Conservation (phyloP, 352 stramenopile genomes). For the Phytophthora rubi region DNA sequence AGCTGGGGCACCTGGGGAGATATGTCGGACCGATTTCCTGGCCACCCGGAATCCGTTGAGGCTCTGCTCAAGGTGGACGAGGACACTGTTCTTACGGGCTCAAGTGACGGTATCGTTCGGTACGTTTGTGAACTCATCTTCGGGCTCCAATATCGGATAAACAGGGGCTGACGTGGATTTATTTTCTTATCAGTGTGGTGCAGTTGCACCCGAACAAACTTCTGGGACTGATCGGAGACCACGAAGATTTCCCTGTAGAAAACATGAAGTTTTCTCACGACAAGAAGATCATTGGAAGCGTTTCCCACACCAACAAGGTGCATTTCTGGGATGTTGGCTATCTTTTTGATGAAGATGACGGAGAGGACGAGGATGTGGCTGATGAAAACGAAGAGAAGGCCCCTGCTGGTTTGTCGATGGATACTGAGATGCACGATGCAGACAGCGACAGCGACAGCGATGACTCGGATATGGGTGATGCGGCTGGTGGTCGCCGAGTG, state of each 20-base stretch:
- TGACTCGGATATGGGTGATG: slow-evolving; percentile 54
- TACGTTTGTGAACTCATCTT: slow-evolving; percentile 30
- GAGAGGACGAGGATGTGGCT: slow-evolving; percentile 71
- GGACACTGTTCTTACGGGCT: slow-evolving; percentile 96
- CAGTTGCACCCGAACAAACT: slow-evolving; percentile 96
- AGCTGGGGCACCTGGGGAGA: slow-evolving; percentile 96
- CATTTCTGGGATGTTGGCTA: slow-evolving; percentile 96
- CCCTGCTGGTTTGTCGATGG: slow-evolving; percentile 35
- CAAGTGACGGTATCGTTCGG: slow-evolving; percentile 95
- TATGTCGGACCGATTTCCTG: slow-evolving; percentile 95
- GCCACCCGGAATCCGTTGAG: slow-evolving; percentile 95
- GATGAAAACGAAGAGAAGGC: slow-evolving; percentile 64
- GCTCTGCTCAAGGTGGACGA: slow-evolving; percentile 96
- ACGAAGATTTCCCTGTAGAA: slow-evolving; percentile 97
- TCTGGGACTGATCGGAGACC: slow-evolving; percentile 95
- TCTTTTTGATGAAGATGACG: slow-evolving; percentile 91
- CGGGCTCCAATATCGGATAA: not conserved
- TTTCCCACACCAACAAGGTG: slow-evolving; percentile 95
- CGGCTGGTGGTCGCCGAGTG: slow-evolving; percentile 44
- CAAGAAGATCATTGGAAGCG: slow-evolving; percentile 91
- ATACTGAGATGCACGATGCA: slow-evolving; percentile 88
- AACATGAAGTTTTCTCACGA: slow-evolving; percentile 87
- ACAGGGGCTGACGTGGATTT: slow-evolving; percentile 11
- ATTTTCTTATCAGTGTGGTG: slow-evolving; percentile 74
- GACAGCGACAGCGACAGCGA: slow-evolving; percentile 82